A percentile compares a stretch with the other conserved stretches of the same genome.
phyloP scores from a whole-genome alignment of 2,329 filamentous ascomycete genomes.

The Trichoderma gracile region DNA sequence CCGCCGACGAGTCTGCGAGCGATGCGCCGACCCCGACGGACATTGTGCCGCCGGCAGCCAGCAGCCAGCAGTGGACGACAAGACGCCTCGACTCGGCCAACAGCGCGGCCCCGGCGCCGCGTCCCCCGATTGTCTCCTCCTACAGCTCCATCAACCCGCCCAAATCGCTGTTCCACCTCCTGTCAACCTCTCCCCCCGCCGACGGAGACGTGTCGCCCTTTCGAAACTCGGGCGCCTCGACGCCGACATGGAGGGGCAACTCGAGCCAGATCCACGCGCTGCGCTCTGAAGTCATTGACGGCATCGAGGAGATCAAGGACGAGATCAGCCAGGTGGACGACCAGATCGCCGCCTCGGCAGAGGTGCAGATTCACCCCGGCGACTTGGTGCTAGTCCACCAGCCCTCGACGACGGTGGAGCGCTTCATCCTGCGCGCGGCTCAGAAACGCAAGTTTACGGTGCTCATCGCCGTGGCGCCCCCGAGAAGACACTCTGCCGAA shows the following conservation, averaged over 20 bases:
- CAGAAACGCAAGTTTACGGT: conserved; percentile 90
- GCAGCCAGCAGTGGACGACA: conserved; percentile 36
- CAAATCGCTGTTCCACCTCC: conserved; percentile 84
- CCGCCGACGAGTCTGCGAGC: conserved; percentile 59
- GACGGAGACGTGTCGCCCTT: conserved; percentile 49
- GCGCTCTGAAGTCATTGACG: conserved; percentile 87
- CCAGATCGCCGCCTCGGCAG: conserved; percentile 83
- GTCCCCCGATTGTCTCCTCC: conserved; percentile 63
- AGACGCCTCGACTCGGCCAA: conserved; percentile 33
- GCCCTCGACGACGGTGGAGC: conserved; percentile 82
- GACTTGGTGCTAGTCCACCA: conserved; percentile 90
- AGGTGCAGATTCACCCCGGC: conserved; percentile 90
- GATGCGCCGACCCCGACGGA: conserved; percentile 48
- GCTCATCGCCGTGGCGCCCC: conserved; percentile 71
- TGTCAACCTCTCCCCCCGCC: conserved; percentile 67
- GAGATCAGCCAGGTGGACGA: conserved; percentile 92
- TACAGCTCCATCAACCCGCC: conserved; percentile 65
- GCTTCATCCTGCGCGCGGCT: conserved; percentile 84
- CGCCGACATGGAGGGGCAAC: conserved; percentile 45
- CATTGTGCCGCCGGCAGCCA: conserved; percentile 37
- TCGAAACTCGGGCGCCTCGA: conserved; percentile 51
- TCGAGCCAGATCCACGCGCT: conserved; percentile 64
- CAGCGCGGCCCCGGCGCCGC: conserved; percentile 37
- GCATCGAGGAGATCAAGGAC: conserved; percentile 93
- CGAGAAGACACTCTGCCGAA: conserved; percentile 40